Percentiles rank a stretch among this genome's conserved stretches.
Conservation (phyloP, 1,139 yeast species). For the Eremothecium cymbalariae region DNA sequence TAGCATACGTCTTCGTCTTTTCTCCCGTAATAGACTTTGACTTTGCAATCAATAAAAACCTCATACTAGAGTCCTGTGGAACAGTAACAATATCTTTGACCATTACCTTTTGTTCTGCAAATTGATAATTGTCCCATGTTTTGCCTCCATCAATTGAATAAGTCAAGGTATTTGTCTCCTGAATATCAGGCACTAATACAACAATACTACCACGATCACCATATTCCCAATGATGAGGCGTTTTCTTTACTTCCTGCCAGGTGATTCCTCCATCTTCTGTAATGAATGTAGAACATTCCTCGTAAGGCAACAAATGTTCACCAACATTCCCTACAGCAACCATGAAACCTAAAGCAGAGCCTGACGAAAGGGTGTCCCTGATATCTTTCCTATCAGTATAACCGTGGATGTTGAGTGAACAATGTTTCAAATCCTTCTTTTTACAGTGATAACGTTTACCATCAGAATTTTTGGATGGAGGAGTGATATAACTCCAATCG, state of each 20-base stretch:
- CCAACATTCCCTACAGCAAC: constrained; percentile 92
- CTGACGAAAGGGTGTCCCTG: constrained; percentile 80
- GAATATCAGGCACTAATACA: constrained; percentile 55
- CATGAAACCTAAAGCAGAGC: constrained; percentile 81
- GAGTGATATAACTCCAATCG: constrained; percentile 63
- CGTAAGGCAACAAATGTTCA: constrained; percentile 41
- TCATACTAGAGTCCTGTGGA: constrained; percentile 80
- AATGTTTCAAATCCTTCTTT: constrained; percentile 45
- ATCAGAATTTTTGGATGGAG: constrained; percentile 58
- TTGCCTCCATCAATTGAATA: constrained; percentile 78
- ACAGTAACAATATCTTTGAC: constrained; percentile 79
- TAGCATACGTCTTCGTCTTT: constrained; percentile 39
- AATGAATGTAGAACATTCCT: constrained; percentile 60
- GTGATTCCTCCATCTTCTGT: constrained; percentile 83
- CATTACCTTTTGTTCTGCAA: constrained; percentile 47
- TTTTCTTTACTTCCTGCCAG: constrained; percentile 73
- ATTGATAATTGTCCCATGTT: constrained; percentile 62
- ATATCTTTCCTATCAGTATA: constrained; percentile 78
- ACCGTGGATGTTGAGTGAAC: constrained; percentile 84
- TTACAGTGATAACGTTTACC: constrained; percentile 52
- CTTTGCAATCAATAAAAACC: constrained; percentile 48
- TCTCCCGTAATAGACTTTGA: constrained; percentile 35
- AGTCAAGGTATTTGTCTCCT: constrained; percentile 47
- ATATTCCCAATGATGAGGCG: constrained; percentile 84
- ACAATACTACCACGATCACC: constrained; percentile 92